Conservation (phyloP, 1,284 basidiomycete species). For the Puccinia polysora region DNA sequence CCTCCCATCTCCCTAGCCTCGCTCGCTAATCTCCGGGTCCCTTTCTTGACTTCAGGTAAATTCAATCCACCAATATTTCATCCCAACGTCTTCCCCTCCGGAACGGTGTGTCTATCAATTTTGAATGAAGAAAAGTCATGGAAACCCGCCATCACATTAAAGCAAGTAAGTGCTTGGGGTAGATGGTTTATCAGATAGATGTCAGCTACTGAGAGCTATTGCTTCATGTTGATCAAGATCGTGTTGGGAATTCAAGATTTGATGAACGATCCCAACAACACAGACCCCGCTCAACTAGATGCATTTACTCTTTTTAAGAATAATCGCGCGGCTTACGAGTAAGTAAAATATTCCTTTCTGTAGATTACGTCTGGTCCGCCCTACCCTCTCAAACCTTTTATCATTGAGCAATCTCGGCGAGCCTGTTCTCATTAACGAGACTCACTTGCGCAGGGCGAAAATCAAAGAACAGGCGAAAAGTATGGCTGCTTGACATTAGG, state of each 20-base stretch:
- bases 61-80: constrained; percentile 94
- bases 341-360: neutral
- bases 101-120: constrained; percentile 96
- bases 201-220: neutral
- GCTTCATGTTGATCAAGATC: constrained; percentile 61
- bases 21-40: neutral
- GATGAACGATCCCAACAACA: constrained; percentile 86
- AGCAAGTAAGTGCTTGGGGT: constrained; percentile 79
- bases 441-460: constrained; percentile 22
- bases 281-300: constrained; percentile 92
- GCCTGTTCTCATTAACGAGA: neutral
- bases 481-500: constrained; percentile 30
- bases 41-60: constrained; percentile 66
- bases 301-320: constrained; percentile 92
- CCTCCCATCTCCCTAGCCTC: no score
- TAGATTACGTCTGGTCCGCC: no score
- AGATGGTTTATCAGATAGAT: no score
- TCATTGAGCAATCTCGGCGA: neutral
- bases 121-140: constrained; percentile 98
- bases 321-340: constrained; percentile 33
- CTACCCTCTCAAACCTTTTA: neutral
- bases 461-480: constrained; percentile 19
- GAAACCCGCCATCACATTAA: constrained; percentile 98
- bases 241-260: constrained; percentile 91
- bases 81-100: constrained; percentile 97